Base-by-base conservation (phyloP, 2,329 filamentous ascomycete genomes). In the Drechslera avenae region DNA sequence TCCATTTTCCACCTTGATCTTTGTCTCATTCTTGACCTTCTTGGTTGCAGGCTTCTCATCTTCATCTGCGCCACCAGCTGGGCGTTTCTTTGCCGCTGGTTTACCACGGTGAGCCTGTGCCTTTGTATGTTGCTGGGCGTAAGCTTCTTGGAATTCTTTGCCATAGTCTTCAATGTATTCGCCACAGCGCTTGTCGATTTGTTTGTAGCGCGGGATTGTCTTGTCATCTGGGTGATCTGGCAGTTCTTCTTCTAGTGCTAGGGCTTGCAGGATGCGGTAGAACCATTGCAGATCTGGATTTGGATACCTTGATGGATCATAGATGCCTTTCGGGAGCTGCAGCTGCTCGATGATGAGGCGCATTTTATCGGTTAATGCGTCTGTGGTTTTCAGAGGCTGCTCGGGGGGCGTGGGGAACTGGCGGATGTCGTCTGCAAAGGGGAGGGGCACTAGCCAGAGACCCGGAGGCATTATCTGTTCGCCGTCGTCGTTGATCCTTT, bases 231-330 rank as follows among this genome's bases (percentile, higher is more conserved):
- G 79, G 37, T 81, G 75, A 16, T 89, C 87, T 0, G 92, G 92
- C 1, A 96, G 77, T 60, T 97, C 92, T 69, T 99, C 94, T 30
- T 96, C 92, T 1, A 99, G 80, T 0, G 94, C 94, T 50, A 97
- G 81, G 5, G 90, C 88, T 74, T 99, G 94, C 0, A 99, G 78
- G 37, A 99, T 96, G 55, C 86, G 87, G 78, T 97, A 99, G 76
- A 97, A 94, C 92, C 93, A 99, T 75, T 99, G 94, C 18, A 99
- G 79, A 7, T 89, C 83, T 68, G 92, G 91, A 56, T 99, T 99
- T 0, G 94, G 90, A 66, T 97, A 97, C 66, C 88, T 94, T 1
- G 80, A 78, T 1, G 93, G 92, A 60, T 96, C 88, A 68, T 95
- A 99, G 26, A 83, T 80, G 5, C 83, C 91, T 66, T 90, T 92